A percentile compares a stretch with the other conserved stretches of the same genome.
Conservation (phyloP, 1,139 yeast species). For the Blastobotrys petasosporus region DNA sequence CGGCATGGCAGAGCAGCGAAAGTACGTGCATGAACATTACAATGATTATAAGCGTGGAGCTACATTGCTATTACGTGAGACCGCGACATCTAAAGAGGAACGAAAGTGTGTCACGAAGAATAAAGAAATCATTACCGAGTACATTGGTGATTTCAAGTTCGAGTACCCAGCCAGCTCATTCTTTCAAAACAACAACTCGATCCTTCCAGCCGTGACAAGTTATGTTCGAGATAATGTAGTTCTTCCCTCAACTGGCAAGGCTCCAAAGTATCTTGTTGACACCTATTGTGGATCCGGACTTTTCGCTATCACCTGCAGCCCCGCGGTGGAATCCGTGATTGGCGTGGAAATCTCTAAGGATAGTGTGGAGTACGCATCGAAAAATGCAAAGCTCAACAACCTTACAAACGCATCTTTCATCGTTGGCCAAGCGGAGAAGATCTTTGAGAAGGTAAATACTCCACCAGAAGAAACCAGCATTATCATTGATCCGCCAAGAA, state of each 20-base stretch:
- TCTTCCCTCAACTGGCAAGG: constrained; percentile 37
- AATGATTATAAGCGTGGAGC: constrained; percentile 70
- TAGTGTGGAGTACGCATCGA: constrained; percentile 78
- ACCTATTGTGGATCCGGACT: constrained; percentile 98
- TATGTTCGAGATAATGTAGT: constrained; percentile 70
- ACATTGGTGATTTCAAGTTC: constrained; percentile 62
- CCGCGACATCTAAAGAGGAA: constrained; percentile 37
- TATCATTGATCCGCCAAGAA: constrained; percentile 93
- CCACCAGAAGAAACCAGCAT: constrained; percentile 77
- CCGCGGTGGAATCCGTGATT: constrained; percentile 70
- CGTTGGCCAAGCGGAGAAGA: constrained; percentile 87
- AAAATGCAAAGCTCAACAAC: constrained; percentile 70
- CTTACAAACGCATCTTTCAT: constrained; percentile 75
- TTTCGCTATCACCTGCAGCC: constrained; percentile 80
- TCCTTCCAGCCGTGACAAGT: constrained; percentile 70
- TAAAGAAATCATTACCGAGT: constrained; percentile 75
- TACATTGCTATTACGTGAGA: constrained; percentile 77
- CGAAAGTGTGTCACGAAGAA: constrained; percentile 52
- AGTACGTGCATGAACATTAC: constrained; percentile 45
- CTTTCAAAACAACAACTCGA: constrained; percentile 92
- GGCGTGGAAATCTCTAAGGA: constrained; percentile 96
- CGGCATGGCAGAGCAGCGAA: constrained; percentile 71
- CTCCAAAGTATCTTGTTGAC: constrained; percentile 69
- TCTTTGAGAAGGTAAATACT: constrained; percentile 69
- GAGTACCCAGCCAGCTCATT: constrained; percentile 91